phyloP scores from a whole-genome alignment of 805 yeast species.

The Priceomyces fermenticarens region DNA sequence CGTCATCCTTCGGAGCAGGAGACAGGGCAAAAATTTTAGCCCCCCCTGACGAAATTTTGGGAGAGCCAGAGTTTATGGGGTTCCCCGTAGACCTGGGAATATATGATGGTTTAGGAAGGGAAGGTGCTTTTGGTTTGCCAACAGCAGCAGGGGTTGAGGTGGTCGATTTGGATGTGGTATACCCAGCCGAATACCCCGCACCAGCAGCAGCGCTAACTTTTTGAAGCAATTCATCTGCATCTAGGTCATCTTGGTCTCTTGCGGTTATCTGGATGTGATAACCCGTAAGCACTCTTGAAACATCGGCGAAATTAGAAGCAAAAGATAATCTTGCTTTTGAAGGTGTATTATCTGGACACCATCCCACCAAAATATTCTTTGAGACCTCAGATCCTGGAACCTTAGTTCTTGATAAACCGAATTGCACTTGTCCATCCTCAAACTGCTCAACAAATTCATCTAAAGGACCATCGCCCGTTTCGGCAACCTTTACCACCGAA shows the following conservation, averaged over 20 bases:
- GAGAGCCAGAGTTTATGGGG: conserved; percentile 31
- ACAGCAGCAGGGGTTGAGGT: conserved; percentile 27
- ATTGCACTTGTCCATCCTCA: conserved; percentile 84
- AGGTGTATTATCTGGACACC: conserved; percentile 98
- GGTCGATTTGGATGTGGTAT: conserved; percentile 13
- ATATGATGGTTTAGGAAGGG: conserved; percentile 19
- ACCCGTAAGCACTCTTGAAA: conserved; percentile 66
- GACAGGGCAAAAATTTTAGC: no score
- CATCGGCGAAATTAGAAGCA: conserved; percentile 74
- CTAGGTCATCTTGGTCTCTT: conserved; percentile 88
- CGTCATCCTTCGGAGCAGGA: conserved; percentile 25
- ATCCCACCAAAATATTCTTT: conserved; percentile 82
- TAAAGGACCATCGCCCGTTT: conserved; percentile 62
- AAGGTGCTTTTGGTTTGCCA: conserved; percentile 23
- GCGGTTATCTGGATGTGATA: conserved; percentile 97
- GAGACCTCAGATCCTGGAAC: conserved; percentile 91
- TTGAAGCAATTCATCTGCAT: conserved; percentile 68
- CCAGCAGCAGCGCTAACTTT: conserved; percentile 91
- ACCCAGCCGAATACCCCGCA: conserved; percentile 80
- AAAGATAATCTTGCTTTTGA: conserved; percentile 69
- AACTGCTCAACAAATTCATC: conserved; percentile 77
- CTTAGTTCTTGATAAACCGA: conserved; percentile 81
- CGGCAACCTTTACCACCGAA: conserved; percentile 45
- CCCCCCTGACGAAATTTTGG: conserved; percentile 21
- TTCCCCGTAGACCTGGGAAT: conserved; percentile 39